Percentiles rank a stretch among this genome's conserved stretches.
Evolutionary conservation across 1,284 basidiomycete genomes (phyloP).

Genomic region (Papiliotrema fonsecae): DNA sequence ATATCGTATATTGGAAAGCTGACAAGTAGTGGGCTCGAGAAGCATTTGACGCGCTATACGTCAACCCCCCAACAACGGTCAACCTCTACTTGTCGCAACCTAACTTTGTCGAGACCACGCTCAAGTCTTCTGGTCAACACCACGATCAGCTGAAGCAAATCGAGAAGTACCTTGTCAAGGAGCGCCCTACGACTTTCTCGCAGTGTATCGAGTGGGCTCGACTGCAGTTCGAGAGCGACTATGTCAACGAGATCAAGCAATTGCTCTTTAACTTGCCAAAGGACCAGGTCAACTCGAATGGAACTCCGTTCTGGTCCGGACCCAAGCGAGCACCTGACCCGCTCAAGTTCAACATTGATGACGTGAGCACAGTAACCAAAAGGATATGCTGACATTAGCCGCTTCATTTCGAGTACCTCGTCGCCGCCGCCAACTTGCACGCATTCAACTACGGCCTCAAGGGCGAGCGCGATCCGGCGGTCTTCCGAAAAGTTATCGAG

Average conservation of each 20-base stretch:
- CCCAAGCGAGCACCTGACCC: conserved; percentile 98
- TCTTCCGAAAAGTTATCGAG: conserved; percentile 81
- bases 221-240: conserved; percentile 91
- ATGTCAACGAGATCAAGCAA: conserved; percentile 90
- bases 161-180: conserved; percentile 80
- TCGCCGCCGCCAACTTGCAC: conserved; percentile 92
- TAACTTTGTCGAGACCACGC: conserved; percentile 85
- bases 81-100: conserved; percentile 97
- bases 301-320: conserved; percentile 94
- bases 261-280: conserved; percentile 90
- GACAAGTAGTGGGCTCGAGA: conserved; percentile 77
- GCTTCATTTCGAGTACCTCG: conserved; percentile 82
- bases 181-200: conserved; percentile 91
- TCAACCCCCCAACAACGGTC: conserved; percentile 89
- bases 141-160: conserved; percentile 89
- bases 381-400: conserved; percentile 47
- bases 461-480: conserved; percentile 72
- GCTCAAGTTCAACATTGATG: conserved; percentile 75
- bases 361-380: conserved; percentile 56
- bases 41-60: conserved; percentile 88
- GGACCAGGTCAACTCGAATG: conserved; percentile 81
- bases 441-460: conserved; percentile 97
- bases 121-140: conserved; percentile 86
- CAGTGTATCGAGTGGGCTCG: conserved; percentile 98
- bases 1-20: neutral